Percentiles rank a stretch among this genome's conserved stretches.
These are phyloP conservation scores for Petunia secreta DNA, from an alignment of 257 asterid genomes.

Conservation along the genomic window DNA sequence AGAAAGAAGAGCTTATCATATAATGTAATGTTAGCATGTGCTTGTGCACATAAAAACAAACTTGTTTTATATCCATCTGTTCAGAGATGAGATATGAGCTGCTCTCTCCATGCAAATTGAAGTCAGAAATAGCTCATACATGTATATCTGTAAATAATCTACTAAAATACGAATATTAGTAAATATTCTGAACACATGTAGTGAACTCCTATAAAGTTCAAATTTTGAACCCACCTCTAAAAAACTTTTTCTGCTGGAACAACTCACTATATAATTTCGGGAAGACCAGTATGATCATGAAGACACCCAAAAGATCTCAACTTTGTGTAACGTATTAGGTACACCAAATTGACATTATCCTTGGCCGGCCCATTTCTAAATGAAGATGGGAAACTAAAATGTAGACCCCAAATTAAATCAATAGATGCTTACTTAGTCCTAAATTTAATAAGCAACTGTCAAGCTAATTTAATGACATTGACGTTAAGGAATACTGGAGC, in stretches of 20 bases:
- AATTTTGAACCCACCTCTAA: too few species aligned
- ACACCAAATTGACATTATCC: background rate
- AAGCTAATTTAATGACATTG: background rate
- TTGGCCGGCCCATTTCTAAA: background rate
- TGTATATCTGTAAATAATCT: too few species aligned
- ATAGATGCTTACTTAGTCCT: background rate
- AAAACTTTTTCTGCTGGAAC: too few species aligned
- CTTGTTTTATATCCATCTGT: background rate
- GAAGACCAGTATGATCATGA: conserved; percentile 3
- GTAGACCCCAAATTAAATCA: background rate
- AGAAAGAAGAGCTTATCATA: background rate
- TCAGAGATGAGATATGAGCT: background rate
- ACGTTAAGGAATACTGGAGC: background rate
- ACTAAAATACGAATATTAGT: too few species aligned
- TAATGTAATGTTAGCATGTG: background rate
- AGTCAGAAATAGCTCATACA: background rate
- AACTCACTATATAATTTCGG: too few species aligned
- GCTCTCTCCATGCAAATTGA: background rate
- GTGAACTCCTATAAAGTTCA: too few species aligned
- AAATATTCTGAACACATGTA: too few species aligned
- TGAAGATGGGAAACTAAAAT: background rate
- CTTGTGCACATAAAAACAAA: conserved; percentile 3
- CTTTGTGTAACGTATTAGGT: background rate
- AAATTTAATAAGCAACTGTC: background rate
- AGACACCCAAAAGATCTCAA: conserved; percentile 10